These are phyloP conservation scores for Hymenoscyphus repandus DNA, from an alignment of 2,329 filamentous ascomycete genomes.

Conservation along the genomic window DNA sequence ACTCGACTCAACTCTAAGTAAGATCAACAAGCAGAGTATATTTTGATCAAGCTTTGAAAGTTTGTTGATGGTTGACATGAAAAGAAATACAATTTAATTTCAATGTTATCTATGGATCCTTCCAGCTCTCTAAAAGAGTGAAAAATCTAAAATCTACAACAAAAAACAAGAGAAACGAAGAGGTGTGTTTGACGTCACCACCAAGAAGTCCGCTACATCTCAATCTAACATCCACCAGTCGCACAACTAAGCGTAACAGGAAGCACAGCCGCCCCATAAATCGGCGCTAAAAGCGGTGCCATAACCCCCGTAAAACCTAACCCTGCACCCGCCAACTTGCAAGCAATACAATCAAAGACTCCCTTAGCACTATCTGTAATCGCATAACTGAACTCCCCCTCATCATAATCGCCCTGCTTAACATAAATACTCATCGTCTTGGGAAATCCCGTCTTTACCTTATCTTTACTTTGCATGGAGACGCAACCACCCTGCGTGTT, in stretches of 20 bases:
- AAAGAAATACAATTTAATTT: too few relatives aligned
- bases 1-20: too few relatives aligned
- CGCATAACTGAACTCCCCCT: not conserved
- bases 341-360: not conserved
- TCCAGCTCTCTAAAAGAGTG: too few relatives aligned
- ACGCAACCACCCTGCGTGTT: not conserved
- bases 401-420: not conserved
- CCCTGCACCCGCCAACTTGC: not conserved
- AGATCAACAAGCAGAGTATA: too few relatives aligned
- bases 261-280: not conserved
- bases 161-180: too few relatives aligned
- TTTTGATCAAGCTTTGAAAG: too few relatives aligned
- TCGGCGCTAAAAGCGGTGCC: not conserved
- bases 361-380: not conserved
- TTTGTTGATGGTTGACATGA: too few relatives aligned
- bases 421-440: conserved; percentile 1
- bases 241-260: not conserved
- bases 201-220: too few relatives aligned
- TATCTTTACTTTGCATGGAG: not conserved
- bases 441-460: not conserved
- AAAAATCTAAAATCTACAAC: too few relatives aligned
- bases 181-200: too few relatives aligned
- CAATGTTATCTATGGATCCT: too few relatives aligned
- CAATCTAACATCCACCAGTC: not conserved
- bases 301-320: not conserved